phyloP scores from a whole-genome alignment of 306 rosid species.

The Notholithocarpus densiflorus region DNA sequence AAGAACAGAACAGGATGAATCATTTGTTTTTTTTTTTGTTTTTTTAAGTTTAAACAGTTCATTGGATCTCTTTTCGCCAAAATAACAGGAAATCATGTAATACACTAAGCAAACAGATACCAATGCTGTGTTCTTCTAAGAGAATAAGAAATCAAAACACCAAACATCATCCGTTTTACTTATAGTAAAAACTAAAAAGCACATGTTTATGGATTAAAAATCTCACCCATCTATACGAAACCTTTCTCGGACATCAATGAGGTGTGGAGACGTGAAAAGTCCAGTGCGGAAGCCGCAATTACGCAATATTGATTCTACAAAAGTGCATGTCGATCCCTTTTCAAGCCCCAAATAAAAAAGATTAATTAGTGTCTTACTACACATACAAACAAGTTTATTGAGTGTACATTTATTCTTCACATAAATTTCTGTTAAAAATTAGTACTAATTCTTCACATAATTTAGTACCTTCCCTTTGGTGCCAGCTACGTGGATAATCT shows the following conservation, averaged over 20 bases:
- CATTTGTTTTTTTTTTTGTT: background rate
- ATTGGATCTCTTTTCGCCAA: background rate
- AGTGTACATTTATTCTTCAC: background rate
- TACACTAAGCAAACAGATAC: background rate
- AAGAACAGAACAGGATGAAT: background rate
- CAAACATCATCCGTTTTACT: constrained; percentile 1
- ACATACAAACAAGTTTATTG: background rate
- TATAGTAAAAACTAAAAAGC: background rate
- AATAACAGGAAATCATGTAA: constrained; percentile 9
- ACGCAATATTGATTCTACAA: constrained; percentile 83
- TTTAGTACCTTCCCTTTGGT: constrained; percentile 89
- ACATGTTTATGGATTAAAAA: constrained; percentile 4
- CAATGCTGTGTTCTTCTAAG: background rate
- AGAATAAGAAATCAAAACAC: background rate
- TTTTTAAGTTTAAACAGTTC: background rate
- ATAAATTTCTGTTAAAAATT: background rate
- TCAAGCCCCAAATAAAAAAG: constrained; percentile 22
- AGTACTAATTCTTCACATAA: too few species aligned
- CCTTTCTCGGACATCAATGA: constrained; percentile 89
- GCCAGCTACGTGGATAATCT: constrained; percentile 94
- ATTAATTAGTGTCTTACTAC: constrained; percentile 11
- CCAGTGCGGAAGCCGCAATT: constrained; percentile 86
- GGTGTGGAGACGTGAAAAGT: constrained; percentile 95
- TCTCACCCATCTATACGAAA: constrained; percentile 92
- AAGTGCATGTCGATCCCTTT: constrained; percentile 95